Percentiles rank a stretch among this genome's conserved stretches.
phyloP scores from a whole-genome alignment of 140 eudicot species.

The Ambrosia hybrid region DNA sequence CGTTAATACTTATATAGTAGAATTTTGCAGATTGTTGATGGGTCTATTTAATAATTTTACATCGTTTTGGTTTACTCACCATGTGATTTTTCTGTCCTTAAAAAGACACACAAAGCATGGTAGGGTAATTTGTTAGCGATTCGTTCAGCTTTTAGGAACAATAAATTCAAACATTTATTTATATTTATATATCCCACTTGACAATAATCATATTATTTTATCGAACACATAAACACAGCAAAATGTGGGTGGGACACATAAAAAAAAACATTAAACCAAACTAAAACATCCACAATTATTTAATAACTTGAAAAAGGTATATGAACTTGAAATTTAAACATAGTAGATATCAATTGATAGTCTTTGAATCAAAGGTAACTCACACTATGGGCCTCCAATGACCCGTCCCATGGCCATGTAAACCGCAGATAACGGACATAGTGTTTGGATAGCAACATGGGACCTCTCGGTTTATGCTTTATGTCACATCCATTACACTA shows the following conservation, averaged over 20 bases:
- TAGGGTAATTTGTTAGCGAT: background rate
- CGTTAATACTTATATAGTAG: background rate
- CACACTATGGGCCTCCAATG: background rate
- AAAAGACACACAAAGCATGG: background rate
- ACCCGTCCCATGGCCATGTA: background rate
- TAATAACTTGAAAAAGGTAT: background rate
- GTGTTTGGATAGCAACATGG: background rate
- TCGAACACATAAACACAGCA: background rate
- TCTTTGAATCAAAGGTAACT: background rate
- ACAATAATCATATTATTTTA: background rate
- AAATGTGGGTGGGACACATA: background rate
- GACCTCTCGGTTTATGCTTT: background rate
- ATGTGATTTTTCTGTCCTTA: constrained; percentile 4
- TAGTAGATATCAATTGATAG: background rate
- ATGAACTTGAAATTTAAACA: background rate
- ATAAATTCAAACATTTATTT: background rate
- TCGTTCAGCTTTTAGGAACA: background rate
- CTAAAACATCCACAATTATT: background rate
- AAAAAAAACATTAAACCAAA: background rate
- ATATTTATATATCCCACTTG: background rate
- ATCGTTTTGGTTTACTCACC: background rate
- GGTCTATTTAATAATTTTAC: background rate
- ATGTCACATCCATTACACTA: background rate
- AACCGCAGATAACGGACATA: background rate
- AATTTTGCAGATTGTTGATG: constrained; percentile 1